Base-by-base conservation (phyloP, 306 rosid genomes). In the Purshia tridentata region DNA sequence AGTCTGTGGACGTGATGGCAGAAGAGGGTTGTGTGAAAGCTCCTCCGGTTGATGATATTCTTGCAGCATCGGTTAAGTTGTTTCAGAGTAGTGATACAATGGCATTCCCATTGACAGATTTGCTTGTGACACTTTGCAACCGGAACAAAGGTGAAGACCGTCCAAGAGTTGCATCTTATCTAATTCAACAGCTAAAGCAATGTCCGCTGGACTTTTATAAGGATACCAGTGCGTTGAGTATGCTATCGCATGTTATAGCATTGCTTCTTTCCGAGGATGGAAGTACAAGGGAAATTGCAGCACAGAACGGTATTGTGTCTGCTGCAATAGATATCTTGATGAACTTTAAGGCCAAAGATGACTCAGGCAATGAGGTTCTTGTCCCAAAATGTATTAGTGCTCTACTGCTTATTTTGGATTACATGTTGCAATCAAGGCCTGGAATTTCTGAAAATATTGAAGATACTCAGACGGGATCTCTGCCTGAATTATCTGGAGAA, bases 101-200 rank as follows among this genome's bases (percentile, higher is more conserved):
- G 88, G 91, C 93, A 76, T 94, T 94, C 70, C 93, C 91, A 42
- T 83, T 91, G 65, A 86, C 96, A n/a, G 99, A 95, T 87, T 87
- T 95, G 86, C 90, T 95, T 69, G 90, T 86, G 48, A 92, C 96
- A 72, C 96, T 91, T 56, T 83, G 98, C 81, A 89, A 75, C 64
- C 97, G 88, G 77, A 90, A 85, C 87, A 92, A 91, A 85, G 99
- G 99, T 57, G 93, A 91, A 47, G 92, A 92, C 69, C 93, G 98
- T 49, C 87, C 96, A 42, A 91, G 78, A 85, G 93, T 94, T 82
- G 71, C 77, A 72, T 88, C 96, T 83, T 92, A 86, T 90, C 90
- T 95, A 72, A 80, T 90, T 87, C 98, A 95, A 85, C 99, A 95
- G 81, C 88, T 94, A 70, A 88, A 91, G 86, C 90, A 86, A 81